These are phyloP conservation scores for Vickermania spadyakhi DNA, from an alignment of 208 protist species.

Conservation along the genomic window DNA sequence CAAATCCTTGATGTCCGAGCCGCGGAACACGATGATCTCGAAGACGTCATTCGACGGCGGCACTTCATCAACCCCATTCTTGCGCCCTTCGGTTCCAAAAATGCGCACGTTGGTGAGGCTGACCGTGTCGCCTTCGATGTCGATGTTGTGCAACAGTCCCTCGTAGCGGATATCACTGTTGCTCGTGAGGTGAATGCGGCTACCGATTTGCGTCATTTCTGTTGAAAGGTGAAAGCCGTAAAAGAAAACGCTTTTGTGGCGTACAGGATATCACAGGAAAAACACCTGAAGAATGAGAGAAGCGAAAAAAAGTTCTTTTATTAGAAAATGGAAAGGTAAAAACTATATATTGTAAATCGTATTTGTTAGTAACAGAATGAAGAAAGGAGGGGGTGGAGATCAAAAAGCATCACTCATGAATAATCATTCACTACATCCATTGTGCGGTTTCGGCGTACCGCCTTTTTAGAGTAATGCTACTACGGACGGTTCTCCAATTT, in stretches of 20 bases:
- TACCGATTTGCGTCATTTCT: slow-evolving; percentile 25
- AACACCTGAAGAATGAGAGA: not conserved
- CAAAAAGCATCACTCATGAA: no score
- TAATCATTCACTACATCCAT: no score
- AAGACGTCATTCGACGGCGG: slow-evolving; percentile 59
- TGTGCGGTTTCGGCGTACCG: no score
- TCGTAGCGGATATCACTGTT: slow-evolving; percentile 86
- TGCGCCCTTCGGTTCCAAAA: slow-evolving; percentile 82
- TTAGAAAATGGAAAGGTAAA: not conserved
- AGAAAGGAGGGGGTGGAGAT: no score
- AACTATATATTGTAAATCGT: not conserved
- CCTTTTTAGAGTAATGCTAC: no score
- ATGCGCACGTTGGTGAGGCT: slow-evolving; percentile 82
- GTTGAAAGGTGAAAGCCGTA: not conserved
- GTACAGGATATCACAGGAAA: not conserved
- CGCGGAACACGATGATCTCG: slow-evolving; percentile 86
- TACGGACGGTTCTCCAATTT: no score
- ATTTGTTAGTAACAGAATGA: no score
- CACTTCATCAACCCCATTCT: slow-evolving; percentile 36
- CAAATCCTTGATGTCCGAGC: slow-evolving; percentile 79
- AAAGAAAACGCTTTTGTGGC: slow-evolving; percentile 1
- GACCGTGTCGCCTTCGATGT: slow-evolving; percentile 73
- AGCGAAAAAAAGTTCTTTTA: not conserved
- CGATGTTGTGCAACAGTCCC: slow-evolving; percentile 64
- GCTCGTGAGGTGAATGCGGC: slow-evolving; percentile 75